phyloP scores from a whole-genome alignment of 345 rosid genomes.

The Physaria fendleri region DNA sequence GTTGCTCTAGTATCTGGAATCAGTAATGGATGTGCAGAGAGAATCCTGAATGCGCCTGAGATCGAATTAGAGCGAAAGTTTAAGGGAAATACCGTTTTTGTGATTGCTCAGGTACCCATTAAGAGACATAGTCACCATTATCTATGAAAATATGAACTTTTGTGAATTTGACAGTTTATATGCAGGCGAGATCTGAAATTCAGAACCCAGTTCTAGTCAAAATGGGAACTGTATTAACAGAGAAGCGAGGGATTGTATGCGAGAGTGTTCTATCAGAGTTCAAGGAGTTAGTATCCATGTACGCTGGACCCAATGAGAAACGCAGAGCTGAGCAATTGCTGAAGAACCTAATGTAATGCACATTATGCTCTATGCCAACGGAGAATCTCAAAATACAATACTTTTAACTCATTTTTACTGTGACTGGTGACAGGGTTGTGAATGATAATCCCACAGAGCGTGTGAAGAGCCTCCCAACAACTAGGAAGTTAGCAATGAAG shows the following conservation, averaged over 20 bases:
- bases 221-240: slow-evolving; percentile 32
- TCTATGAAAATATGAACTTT: not conserved
- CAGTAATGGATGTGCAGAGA: slow-evolving; percentile 63
- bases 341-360: slow-evolving; percentile 46
- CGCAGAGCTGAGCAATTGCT: slow-evolving; percentile 56
- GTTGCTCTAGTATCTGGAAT: slow-evolving; percentile 85
- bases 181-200: slow-evolving; percentile 64
- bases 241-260: slow-evolving; percentile 61
- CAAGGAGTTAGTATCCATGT: slow-evolving; percentile 56
- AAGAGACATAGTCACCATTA: not conserved
- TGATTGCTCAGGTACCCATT: slow-evolving; percentile 61
- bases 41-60: slow-evolving; percentile 42
- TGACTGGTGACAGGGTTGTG: slow-evolving; percentile 50
- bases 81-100: slow-evolving; percentile 75
- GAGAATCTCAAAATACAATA: not conserved
- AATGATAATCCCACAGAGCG: slow-evolving; percentile 77
- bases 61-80: slow-evolving; percentile 48
- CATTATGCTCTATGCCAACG: not conserved
- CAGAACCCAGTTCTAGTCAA: slow-evolving; percentile 46
- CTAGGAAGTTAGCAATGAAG: slow-evolving; percentile 82
- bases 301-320: slow-evolving; percentile 76
- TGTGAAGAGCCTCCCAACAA: slow-evolving; percentile 62
- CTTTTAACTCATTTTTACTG: not conserved
- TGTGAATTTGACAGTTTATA: not conserved
- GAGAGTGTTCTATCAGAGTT: slow-evolving; percentile 56